Conservation (phyloP, 768 basidiomycete species). For the Solioccasus polychromus region DNA sequence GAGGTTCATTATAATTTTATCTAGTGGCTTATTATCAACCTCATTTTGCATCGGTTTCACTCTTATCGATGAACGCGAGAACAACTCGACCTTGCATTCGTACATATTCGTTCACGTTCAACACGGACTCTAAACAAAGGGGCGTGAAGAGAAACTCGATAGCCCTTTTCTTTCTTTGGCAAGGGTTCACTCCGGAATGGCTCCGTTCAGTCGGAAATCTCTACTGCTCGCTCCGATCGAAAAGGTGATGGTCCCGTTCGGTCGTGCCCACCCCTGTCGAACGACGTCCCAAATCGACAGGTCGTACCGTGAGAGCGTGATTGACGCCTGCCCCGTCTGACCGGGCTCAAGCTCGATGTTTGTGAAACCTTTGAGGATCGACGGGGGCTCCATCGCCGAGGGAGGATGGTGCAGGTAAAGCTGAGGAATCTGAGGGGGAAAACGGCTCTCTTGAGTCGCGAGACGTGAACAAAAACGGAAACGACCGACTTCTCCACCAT, state of each 20-base stretch:
- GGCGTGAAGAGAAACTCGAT: no score
- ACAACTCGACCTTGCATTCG: no score
- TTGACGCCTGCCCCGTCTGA: slow-evolving; percentile 43
- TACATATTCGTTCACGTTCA: no score
- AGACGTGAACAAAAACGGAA: neutral
- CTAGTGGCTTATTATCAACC: no score
- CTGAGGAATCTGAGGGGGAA: slow-evolving; percentile 54
- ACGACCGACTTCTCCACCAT: slow-evolving; percentile 60
- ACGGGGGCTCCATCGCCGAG: slow-evolving; percentile 67
- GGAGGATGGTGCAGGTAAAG: slow-evolving; percentile 71
- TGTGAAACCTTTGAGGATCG: slow-evolving; percentile 67
- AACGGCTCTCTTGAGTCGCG: no score
- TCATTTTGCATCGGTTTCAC: no score
- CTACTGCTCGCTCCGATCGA: slow-evolving; percentile 70
- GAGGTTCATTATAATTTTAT: no score
- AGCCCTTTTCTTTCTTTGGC: no score
- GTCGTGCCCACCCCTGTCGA: slow-evolving; percentile 72
- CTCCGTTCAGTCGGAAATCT: slow-evolving; percentile 53
- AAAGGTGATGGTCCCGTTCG: slow-evolving; percentile 58
- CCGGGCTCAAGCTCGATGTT: slow-evolving; percentile 51
- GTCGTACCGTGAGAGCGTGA: slow-evolving; percentile 67
- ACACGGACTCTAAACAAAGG: no score
- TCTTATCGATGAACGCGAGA: no score
- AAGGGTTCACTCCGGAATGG: slow-evolving; percentile 15
- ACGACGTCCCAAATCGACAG: slow-evolving; percentile 74